These are phyloP conservation scores for Abrus pulchellus DNA, from an alignment of 306 rosid genomes.

Conservation along the genomic window DNA sequence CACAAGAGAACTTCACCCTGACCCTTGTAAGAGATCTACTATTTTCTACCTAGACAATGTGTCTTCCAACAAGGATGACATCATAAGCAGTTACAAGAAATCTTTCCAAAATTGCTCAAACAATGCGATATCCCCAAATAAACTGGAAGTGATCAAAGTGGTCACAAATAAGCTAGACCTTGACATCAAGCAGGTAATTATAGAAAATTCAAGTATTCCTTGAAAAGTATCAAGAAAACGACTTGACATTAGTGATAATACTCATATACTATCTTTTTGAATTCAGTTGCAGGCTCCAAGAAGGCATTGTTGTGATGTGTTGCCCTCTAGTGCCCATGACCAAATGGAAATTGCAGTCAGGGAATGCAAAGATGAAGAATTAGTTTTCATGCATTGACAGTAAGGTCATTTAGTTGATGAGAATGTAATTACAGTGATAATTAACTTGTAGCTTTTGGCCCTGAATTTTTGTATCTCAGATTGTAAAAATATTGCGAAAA, in stretches of 20 bases:
- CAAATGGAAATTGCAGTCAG: constrained; percentile 71
- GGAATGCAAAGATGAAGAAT: constrained; percentile 89
- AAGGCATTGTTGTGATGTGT: constrained; percentile 87
- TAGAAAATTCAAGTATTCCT: background rate
- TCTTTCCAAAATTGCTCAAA: constrained; percentile 66
- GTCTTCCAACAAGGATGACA: constrained; percentile 49
- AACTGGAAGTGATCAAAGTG: constrained; percentile 71
- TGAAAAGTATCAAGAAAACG: background rate
- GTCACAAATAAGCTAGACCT: constrained; percentile 68
- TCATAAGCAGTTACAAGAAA: constrained; percentile 63
- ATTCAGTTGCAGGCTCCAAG: constrained; percentile 89
- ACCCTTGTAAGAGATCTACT: constrained; percentile 75
- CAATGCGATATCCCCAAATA: constrained; percentile 59
- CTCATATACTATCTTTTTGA: constrained; percentile 37
- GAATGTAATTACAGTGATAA: constrained; percentile 27
- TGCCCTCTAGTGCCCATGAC: constrained; percentile 60
- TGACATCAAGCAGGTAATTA: constrained; percentile 66
- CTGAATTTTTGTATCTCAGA: constrained; percentile 29
- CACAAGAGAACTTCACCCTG: constrained; percentile 56
- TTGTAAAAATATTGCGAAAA: constrained; percentile 4
- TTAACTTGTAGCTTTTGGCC: constrained; percentile 15
- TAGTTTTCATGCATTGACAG: constrained; percentile 63
- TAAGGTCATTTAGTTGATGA: constrained; percentile 8
- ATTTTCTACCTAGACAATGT: constrained; percentile 68
- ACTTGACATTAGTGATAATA: constrained; percentile 17